Evolutionary conservation across 495 filamentous ascomycete species (phyloP), one percentile per base, ranked within the genome.

Genomic region (Xylaria flabelliformis): DNA sequence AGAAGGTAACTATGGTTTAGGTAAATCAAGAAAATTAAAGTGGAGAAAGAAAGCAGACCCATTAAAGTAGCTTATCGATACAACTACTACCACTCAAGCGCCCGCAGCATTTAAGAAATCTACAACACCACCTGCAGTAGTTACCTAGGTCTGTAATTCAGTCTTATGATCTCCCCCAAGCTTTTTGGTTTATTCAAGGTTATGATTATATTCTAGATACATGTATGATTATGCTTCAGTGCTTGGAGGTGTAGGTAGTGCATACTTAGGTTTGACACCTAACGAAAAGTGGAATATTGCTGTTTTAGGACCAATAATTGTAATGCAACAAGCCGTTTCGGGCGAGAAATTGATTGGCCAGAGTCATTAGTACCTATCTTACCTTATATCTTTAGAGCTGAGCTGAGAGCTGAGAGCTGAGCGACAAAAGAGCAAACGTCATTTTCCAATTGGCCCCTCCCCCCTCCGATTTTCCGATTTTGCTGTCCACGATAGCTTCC

Each of bases 21-120:
- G 46, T 59, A 39, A 32, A 46, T 42, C 39, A 36, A 19, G 4
- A 63, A 36, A 42, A 64, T 64, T 61, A 67, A 62, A 44, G 17
- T 69, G 65, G 65, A 32, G 13, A 56, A 5, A 56, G 17, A 63
- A 10, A 55, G 36, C 19, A 67, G 32, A 19, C 34, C 64, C 64
- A 55, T 55, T 21, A 19, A 55, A 55, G 17, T 67, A 55, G 64
- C 48, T 67, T 67, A 67, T 67, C 64, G 48, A 67, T 67, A 55
- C 24, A 53, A 26, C 50, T 58, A 26, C 50, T 58, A 17, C 17
- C 5, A n/a, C 46, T 42, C 12, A 42, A 13, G 39, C 26, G 2
- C 26, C 26, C 26, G 26, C 2, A 29, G 26, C 26, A 29, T 29
- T 29, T 2, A 46, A 46, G 15, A 4, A 46, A 46, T 36, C 34